Evolutionary conservation across 192 early-diverging fungal species (phyloP).

Genomic region (Coemansia sp.): DNA sequence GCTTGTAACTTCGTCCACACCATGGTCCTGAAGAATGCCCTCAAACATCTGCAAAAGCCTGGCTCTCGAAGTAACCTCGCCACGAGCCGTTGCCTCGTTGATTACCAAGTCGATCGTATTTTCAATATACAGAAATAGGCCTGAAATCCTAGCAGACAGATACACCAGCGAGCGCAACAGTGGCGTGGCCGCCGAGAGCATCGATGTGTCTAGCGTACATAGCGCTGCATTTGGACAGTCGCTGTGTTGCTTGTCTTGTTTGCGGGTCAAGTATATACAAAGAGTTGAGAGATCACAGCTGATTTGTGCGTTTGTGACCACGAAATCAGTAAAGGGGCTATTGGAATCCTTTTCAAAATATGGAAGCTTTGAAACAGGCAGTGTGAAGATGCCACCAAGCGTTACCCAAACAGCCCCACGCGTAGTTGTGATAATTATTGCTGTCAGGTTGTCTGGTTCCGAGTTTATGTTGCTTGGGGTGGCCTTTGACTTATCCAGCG

Average conservation of each 20-base stretch:
- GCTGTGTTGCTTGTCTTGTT: background rate
- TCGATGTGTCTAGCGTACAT: constrained; percentile 19
- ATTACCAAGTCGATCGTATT: constrained; percentile 14
- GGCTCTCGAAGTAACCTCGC: constrained; percentile 21
- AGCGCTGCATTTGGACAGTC: background rate
- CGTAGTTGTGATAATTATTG: constrained; percentile 18
- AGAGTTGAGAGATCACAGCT: constrained; percentile 3
- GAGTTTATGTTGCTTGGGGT: constrained; percentile 25
- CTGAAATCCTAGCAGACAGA: constrained; percentile 31
- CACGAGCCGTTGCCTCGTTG: constrained; percentile 23
- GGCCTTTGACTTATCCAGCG: constrained; percentile 29
- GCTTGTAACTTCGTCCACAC: constrained; percentile 44
- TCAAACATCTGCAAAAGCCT: constrained; percentile 21
- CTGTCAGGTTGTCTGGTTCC: constrained; percentile 14
- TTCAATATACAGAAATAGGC: constrained; percentile 31
- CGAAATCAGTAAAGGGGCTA: background rate
- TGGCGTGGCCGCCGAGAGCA: constrained; percentile 18
- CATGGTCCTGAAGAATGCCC: constrained; percentile 40
- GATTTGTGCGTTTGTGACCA: constrained; percentile 12
- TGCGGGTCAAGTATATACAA: background rate
- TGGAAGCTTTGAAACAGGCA: constrained; percentile 18
- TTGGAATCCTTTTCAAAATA: background rate
- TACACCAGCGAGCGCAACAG: constrained; percentile 22
- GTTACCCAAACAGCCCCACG: constrained; percentile 30
- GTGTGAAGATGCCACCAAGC: constrained; percentile 39